These are phyloP conservation scores for Dendrocalamus sinicus DNA, from an alignment of 176 grass and related monocot species.

Conservation along the genomic window DNA sequence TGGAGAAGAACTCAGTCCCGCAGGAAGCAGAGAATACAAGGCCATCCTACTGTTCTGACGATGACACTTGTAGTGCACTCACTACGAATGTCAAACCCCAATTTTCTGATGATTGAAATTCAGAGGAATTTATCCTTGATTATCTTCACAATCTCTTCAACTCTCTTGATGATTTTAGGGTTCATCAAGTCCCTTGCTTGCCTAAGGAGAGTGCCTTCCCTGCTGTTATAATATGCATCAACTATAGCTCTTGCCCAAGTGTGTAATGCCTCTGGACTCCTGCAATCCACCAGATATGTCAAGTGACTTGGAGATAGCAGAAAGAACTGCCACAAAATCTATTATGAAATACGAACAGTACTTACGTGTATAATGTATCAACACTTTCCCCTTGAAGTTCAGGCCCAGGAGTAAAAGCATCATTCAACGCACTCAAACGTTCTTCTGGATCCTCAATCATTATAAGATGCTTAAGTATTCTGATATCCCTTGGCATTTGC, in stretches of 20 bases:
- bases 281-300: conserved; percentile 44
- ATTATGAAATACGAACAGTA: neutral
- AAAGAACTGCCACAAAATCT: neutral
- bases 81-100: neutral
- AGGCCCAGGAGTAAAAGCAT: conserved; percentile 78
- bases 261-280: conserved; percentile 77
- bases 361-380: conserved; percentile 84
- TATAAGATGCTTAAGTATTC: conserved; percentile 85
- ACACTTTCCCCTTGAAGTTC: conserved; percentile 77
- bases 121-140: conserved; percentile 72
- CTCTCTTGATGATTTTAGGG: conserved; percentile 71
- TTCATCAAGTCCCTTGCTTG: conserved; percentile 91
- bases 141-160: conserved; percentile 69
- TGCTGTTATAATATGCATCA: conserved; percentile 75
- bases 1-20: neutral
- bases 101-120: conserved; percentile 14
- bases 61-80: neutral
- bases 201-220: conserved; percentile 62
- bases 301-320: neutral
- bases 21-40: neutral
- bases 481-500: conserved; percentile 90
- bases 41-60: neutral
- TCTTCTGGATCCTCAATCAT: conserved; percentile 74
- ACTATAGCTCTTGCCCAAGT: conserved; percentile 68
- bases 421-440: conserved; percentile 60